Percentiles rank a stretch among this genome's conserved stretches.
Evolutionary conservation across 2,329 filamentous ascomycete species (phyloP).

Genomic region (Helminthosporium solani): DNA sequence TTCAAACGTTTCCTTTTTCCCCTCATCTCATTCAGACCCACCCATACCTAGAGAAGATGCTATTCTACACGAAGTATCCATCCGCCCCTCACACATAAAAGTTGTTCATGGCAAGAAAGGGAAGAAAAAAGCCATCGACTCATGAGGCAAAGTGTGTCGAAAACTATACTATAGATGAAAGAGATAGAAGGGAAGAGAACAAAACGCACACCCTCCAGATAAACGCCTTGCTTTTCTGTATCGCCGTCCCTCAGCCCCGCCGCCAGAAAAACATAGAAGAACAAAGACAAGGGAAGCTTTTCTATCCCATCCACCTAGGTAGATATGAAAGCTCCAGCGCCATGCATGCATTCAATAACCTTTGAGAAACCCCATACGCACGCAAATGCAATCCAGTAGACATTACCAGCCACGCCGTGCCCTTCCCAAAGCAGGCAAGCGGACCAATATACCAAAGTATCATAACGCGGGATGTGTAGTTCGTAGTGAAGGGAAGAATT

Average conservation of each 20-base stretch:
- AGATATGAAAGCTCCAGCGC: slow-evolving; percentile 1
- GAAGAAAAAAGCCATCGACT: background rate
- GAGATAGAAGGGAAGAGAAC: background rate
- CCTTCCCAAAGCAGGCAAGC: background rate
- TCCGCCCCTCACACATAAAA: background rate
- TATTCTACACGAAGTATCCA: slow-evolving; percentile 7
- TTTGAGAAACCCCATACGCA: slow-evolving; percentile 29
- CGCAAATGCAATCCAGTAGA: slow-evolving; percentile 37
- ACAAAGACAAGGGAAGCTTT: background rate
- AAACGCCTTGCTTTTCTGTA: background rate
- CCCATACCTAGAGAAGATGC: background rate
- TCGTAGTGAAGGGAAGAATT: background rate
- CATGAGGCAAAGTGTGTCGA: background rate
- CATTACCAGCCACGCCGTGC: slow-evolving; percentile 15
- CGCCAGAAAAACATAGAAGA: background rate
- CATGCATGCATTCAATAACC: slow-evolving; percentile 14
- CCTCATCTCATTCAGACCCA: too few species aligned
- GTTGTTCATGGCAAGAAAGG: background rate
- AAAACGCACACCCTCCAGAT: background rate
- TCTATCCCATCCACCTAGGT: background rate
- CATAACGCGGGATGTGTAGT: slow-evolving; percentile 4
- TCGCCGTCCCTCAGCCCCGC: background rate
- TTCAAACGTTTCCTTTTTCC: background rate
- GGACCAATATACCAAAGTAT: slow-evolving; percentile 2
- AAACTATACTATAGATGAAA: background rate